Conservation (phyloP, 2,329 filamentous ascomycete species). For the Leptodontidium sp. region DNA sequence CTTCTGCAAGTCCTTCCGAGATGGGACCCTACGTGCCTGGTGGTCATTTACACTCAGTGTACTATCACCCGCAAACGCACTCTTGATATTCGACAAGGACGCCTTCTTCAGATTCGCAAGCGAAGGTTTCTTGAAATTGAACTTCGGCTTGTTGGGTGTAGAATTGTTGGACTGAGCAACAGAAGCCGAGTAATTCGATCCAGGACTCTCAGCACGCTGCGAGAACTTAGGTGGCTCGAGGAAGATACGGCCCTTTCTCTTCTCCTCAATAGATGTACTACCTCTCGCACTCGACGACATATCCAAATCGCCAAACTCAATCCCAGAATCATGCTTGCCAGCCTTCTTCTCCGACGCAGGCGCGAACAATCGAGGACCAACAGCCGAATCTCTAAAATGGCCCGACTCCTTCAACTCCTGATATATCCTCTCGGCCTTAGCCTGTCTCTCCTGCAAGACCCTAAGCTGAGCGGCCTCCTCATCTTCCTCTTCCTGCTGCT, state of each 20-base stretch:
- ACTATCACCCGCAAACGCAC: slow-evolving; percentile 28
- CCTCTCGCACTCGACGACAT: slow-evolving; percentile 17
- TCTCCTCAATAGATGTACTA: slow-evolving; percentile 38
- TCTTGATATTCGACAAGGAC: slow-evolving; percentile 36
- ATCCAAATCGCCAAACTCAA: slow-evolving; percentile 36
- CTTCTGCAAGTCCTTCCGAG: slow-evolving; percentile 63
- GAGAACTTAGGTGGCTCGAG: slow-evolving; percentile 34
- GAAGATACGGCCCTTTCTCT: slow-evolving; percentile 40
- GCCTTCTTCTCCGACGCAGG: not conserved
- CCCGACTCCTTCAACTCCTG: slow-evolving; percentile 61
- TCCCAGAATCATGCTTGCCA: slow-evolving; percentile 44
- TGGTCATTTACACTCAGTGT: slow-evolving; percentile 16
- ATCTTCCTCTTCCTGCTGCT: slow-evolving; percentile 46
- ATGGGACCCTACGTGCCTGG: slow-evolving; percentile 53
- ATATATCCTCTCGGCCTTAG: slow-evolving; percentile 59
- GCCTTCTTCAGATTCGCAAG: slow-evolving; percentile 36
- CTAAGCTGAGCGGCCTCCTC: slow-evolving; percentile 53
- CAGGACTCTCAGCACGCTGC: slow-evolving; percentile 30
- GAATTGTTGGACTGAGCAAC: slow-evolving; percentile 22
- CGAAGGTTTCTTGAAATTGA: slow-evolving; percentile 41
- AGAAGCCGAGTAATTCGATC: slow-evolving; percentile 30
- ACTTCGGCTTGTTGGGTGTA: slow-evolving; percentile 33
- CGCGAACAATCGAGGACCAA: slow-evolving; percentile 31
- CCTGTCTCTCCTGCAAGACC: slow-evolving; percentile 52
- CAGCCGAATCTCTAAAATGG: slow-evolving; percentile 47